A percentile compares a stretch with the other conserved stretches of the same genome.
Conservation (phyloP, 352 stramenopile genomes). For the Globisporangium paddicum region DNA sequence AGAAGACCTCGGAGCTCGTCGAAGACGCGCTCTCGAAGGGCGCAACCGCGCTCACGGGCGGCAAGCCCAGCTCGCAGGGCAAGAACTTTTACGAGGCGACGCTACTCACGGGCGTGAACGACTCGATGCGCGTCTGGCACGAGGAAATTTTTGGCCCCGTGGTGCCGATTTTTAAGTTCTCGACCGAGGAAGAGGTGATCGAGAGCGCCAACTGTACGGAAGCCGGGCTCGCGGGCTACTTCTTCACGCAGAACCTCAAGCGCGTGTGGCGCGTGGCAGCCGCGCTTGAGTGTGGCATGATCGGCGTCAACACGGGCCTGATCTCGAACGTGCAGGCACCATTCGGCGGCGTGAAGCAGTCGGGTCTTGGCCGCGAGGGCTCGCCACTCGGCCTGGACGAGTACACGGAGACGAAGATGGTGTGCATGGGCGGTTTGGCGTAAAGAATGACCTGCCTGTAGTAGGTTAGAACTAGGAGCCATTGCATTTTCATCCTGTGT, state of each 20-base stretch:
- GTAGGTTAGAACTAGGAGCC: not conserved
- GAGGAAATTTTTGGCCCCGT: slow-evolving; percentile 98
- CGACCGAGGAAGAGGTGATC: slow-evolving; percentile 94
- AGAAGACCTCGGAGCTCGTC: slow-evolving; percentile 87
- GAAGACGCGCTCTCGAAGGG: slow-evolving; percentile 90
- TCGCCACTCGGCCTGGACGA: slow-evolving; percentile 89
- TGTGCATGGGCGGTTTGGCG: slow-evolving; percentile 76
- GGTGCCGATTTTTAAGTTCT: slow-evolving; percentile 91
- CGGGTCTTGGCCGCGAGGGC: slow-evolving; percentile 87
- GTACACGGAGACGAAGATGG: slow-evolving; percentile 97
- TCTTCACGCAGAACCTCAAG: slow-evolving; percentile 91
- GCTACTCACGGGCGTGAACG: slow-evolving; percentile 83
- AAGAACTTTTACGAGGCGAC: slow-evolving; percentile 94
- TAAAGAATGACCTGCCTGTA: slow-evolving; percentile 3
- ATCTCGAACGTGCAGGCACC: slow-evolving; percentile 87
- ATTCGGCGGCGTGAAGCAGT: slow-evolving; percentile 90
- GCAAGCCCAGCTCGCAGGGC: slow-evolving; percentile 47
- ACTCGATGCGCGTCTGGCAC: slow-evolving; percentile 85
- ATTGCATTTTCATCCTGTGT: not conserved
- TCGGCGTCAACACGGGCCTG: slow-evolving; percentile 92
- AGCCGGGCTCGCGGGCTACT: slow-evolving; percentile 92
- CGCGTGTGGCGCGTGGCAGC: slow-evolving; percentile 85
- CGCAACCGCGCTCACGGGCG: slow-evolving; percentile 82
- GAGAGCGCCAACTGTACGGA: slow-evolving; percentile 91
- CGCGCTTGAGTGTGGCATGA: slow-evolving; percentile 91